Base-by-base conservation (phyloP, 345 rosid genomes). In the Durio zibethinus region DNA sequence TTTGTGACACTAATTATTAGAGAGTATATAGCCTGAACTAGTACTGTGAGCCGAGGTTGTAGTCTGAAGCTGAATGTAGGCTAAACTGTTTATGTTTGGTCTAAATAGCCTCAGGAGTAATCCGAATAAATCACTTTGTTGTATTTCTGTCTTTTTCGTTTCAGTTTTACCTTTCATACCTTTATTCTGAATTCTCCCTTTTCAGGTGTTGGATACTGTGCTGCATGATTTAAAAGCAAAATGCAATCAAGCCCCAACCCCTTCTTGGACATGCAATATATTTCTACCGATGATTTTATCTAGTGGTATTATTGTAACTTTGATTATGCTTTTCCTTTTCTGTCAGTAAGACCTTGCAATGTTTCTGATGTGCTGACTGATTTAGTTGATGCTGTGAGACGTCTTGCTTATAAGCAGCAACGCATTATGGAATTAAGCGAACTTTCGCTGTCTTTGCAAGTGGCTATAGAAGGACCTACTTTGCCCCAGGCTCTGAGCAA, bases 321-420 rank as follows among this genome's bases (percentile, higher is more conserved):
- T 57, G 77, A 87, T 89, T 81, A 87, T 87, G 86, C 69, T 82
- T 74, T 83, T 76, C 79, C 75, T 87, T 36, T 89, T 83, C 75
- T 89, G 97, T 91, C 91, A 93, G 98, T 92, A 93, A 94, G 95
- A 89, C 97, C 98, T 0, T 91, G 95, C 90, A 89, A 82, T 84
- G 90, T 91, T 83, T 90, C 94, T 82, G 87, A 82, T 77, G 94
- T 95, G 68, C 87, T 95, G 68, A 73, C 76, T 10, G 97, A 93
- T 80, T 84, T 95, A 80, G 94, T 93, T 33, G 94, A 85, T 53
- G 94, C 97, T 36, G 87, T 89, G 67, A 90, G 83, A 72, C 99
- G 96, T 36, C 95, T 94, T 80, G 95, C 97, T 11, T 76, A n/a
- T 75, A 86, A 79, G 83, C 99, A 93, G 93, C 87, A 86, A 77